phyloP scores from a whole-genome alignment of 345 rosid genomes.

The Moricandia moricandioides region DNA sequence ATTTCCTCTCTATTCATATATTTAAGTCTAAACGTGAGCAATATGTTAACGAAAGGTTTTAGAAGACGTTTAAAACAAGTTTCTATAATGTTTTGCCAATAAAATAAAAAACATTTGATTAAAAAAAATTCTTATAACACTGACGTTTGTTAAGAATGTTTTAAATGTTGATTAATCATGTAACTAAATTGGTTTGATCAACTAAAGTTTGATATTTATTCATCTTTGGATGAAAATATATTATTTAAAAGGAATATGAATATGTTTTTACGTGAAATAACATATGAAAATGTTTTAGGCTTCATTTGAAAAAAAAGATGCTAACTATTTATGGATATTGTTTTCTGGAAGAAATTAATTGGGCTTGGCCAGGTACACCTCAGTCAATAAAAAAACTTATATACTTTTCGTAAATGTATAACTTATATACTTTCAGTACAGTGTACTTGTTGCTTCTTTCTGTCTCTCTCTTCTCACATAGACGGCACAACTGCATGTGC shows the following conservation, averaged over 20 bases:
- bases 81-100: neutral
- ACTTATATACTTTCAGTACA: neutral
- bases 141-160: neutral
- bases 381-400: too few relatives aligned
- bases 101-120: neutral
- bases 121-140: neutral
- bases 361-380: too few relatives aligned
- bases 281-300: too few relatives aligned
- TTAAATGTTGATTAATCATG: neutral
- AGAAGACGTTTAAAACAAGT: too few relatives aligned
- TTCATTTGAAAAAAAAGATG: too few relatives aligned
- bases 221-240: neutral
- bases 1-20: neutral
- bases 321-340: too few relatives aligned
- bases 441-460: slow-evolving; percentile 11
- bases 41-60: neutral
- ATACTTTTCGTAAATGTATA: too few relatives aligned
- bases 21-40: neutral
- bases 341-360: too few relatives aligned
- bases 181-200: neutral
- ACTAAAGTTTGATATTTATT: neutral
- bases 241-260: too few relatives aligned
- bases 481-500: slow-evolving; percentile 35
- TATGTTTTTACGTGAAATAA: too few relatives aligned
- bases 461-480: slow-evolving; percentile 11